A percentile compares a stretch with the other conserved stretches of the same genome.
phyloP scores from a whole-genome alignment of 805 yeast species.

The Hanseniaspora osmophila region DNA sequence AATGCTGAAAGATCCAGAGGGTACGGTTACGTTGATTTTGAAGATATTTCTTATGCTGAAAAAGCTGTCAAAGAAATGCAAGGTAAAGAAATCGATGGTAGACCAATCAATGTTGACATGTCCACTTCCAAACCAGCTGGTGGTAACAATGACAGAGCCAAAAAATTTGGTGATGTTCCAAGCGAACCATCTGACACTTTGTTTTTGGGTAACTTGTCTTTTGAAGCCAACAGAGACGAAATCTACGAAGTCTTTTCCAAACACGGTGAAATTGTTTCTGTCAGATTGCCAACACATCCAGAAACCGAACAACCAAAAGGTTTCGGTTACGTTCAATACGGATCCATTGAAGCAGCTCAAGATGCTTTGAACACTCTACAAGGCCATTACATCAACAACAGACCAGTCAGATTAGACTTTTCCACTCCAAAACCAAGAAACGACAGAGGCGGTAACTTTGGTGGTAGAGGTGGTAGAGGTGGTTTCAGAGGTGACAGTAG shows the following conservation, averaged over 20 bases:
- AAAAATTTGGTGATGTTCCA: conserved; percentile 77
- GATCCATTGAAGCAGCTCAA: conserved; percentile 77
- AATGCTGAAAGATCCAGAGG: conserved; percentile 90
- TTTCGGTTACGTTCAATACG: conserved; percentile 92
- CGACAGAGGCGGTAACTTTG: conserved; percentile 26
- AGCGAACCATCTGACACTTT: conserved; percentile 91
- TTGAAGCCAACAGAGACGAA: conserved; percentile 72
- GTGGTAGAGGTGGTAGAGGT: conserved; percentile 31
- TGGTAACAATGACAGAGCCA: conserved; percentile 62
- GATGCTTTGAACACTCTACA: conserved; percentile 75
- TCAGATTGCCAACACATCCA: conserved; percentile 95
- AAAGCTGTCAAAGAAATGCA: conserved; percentile 74
- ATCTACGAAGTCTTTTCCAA: conserved; percentile 60
- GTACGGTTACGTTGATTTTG: conserved; percentile 94
- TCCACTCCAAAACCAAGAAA: conserved; percentile 72
- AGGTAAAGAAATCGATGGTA: conserved; percentile 92
- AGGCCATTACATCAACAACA: conserved; percentile 80
- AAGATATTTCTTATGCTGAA: conserved; percentile 60
- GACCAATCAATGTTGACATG: conserved; percentile 87
- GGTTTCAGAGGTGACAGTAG: conserved; percentile 29
- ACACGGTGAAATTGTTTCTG: conserved; percentile 72
- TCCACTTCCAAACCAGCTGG: conserved; percentile 69
- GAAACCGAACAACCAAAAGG: conserved; percentile 99
- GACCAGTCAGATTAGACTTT: conserved; percentile 90
- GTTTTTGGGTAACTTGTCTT: conserved; percentile 90